Conservation (phyloP, 1,284 basidiomycete species). For the Leccinum idahoense region DNA sequence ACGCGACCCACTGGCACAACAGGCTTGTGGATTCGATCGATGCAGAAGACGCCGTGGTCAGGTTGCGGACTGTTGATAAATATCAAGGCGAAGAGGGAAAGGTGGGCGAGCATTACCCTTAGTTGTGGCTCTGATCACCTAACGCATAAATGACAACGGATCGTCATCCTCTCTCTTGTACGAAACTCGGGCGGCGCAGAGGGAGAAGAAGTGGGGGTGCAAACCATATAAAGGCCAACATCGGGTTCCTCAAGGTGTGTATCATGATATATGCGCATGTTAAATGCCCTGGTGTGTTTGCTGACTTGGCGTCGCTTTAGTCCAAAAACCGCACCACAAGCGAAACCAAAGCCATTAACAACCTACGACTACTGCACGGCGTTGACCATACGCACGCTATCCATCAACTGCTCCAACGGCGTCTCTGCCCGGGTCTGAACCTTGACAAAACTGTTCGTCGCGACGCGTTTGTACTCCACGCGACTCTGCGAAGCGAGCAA, state of each 20-base stretch:
- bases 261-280: slow-evolving; percentile 30
- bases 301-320: slow-evolving; percentile 25
- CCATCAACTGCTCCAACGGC: too few relatives aligned
- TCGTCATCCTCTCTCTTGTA: slow-evolving; percentile 64
- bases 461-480: too few relatives aligned
- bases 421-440: too few relatives aligned
- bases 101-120: slow-evolving; percentile 19
- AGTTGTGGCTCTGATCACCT: neutral
- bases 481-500: too few relatives aligned
- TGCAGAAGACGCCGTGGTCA: slow-evolving; percentile 47
- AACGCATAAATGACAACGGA: slow-evolving; percentile 25
- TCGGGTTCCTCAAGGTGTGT: slow-evolving; percentile 58
- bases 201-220: slow-evolving; percentile 23
- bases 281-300: neutral
- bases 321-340: slow-evolving; percentile 48
- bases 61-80: slow-evolving; percentile 70
- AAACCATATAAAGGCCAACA: slow-evolving; percentile 32
- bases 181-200: slow-evolving; percentile 52
- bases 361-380: too few relatives aligned
- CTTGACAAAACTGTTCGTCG: too few relatives aligned
- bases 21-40: too few relatives aligned
- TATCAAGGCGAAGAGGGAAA: slow-evolving; percentile 71
- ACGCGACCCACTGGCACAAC: neutral
- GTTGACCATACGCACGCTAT: too few relatives aligned
- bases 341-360: too few relatives aligned